phyloP scores from a whole-genome alignment of 176 grass and related monocot species.

The Olyra latifolia region DNA sequence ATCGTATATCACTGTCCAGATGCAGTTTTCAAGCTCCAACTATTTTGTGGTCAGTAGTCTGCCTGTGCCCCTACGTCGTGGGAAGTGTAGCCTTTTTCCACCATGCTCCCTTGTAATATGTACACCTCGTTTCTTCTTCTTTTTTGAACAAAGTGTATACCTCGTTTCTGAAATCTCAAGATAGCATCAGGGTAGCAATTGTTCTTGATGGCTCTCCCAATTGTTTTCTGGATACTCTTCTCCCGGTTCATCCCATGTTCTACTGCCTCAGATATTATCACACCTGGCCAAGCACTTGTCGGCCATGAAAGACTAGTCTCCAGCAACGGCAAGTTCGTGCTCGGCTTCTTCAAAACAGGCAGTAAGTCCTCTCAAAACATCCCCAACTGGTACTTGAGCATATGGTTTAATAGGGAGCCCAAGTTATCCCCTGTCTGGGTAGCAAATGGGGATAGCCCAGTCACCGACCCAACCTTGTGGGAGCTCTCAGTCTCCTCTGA shows the following conservation, averaged over 20 bases:
- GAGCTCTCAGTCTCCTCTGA: conserved; percentile 14
- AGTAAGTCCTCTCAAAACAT: neutral
- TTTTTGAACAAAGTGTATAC: too few relatives aligned
- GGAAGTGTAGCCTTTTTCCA: too few relatives aligned
- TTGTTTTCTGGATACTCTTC: neutral
- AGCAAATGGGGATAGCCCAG: conserved; percentile 26
- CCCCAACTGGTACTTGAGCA: conserved; percentile 31
- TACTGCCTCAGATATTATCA: neutral
- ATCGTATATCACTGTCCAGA: too few relatives aligned
- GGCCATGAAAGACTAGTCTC: neutral
- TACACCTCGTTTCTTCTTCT: too few relatives aligned
- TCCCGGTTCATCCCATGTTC: neutral
- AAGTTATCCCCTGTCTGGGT: conserved; percentile 32
- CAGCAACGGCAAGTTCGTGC: neutral
- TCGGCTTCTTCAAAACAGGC: neutral
- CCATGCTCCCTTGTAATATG: too few relatives aligned
- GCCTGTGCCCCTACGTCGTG: too few relatives aligned
- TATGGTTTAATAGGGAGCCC: conserved; percentile 37
- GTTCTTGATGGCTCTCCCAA: neutral
- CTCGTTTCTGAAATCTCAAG: too few relatives aligned
- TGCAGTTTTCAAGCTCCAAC: too few relatives aligned
- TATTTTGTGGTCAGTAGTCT: too few relatives aligned
- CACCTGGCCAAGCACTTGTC: neutral
- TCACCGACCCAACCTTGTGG: neutral
- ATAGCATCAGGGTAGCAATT: too few relatives aligned